Evolutionary conservation across 2,329 filamentous ascomycete species (phyloP).

Genomic region (Penicillium aurantiogriseum): DNA sequence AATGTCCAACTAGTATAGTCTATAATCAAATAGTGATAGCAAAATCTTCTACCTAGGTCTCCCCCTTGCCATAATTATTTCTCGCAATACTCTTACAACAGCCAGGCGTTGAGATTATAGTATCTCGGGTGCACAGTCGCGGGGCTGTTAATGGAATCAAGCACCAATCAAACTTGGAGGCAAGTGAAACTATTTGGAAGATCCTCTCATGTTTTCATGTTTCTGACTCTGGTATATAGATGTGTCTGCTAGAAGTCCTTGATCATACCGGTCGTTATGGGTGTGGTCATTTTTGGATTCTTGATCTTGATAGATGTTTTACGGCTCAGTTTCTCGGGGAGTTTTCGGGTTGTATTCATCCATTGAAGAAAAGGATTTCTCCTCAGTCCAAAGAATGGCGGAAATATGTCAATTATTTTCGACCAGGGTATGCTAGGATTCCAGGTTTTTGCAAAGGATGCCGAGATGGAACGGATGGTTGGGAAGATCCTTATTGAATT

Average conservation of each 20-base stretch:
- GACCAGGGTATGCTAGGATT: slow-evolving; percentile 1
- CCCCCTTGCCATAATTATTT: not conserved
- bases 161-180: not conserved
- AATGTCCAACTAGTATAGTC: not conserved
- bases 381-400: slow-evolving; percentile 2
- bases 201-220: not conserved
- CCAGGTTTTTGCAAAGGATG: not conserved
- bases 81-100: too few species aligned
- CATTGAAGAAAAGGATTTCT: not conserved
- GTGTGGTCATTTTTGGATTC: slow-evolving; percentile 7
- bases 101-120: not conserved
- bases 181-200: not conserved
- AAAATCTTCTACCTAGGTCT: not conserved
- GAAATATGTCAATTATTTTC: slow-evolving; percentile 1
- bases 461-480: not conserved
- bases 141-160: not conserved
- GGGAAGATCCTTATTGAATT: slow-evolving; percentile 4
- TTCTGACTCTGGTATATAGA: not conserved
- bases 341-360: slow-evolving; percentile 5
- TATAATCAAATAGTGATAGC: not conserved
- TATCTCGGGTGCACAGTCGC: not conserved
- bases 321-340: not conserved
- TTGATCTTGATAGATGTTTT: not conserved
- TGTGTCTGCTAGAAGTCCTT: not conserved
- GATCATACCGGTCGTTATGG: slow-evolving; percentile 5